Percentiles rank a stretch among this genome's conserved stretches.
Conservation (phyloP, 352 stramenopile species). For the Phytopythium mirpurense region DNA sequence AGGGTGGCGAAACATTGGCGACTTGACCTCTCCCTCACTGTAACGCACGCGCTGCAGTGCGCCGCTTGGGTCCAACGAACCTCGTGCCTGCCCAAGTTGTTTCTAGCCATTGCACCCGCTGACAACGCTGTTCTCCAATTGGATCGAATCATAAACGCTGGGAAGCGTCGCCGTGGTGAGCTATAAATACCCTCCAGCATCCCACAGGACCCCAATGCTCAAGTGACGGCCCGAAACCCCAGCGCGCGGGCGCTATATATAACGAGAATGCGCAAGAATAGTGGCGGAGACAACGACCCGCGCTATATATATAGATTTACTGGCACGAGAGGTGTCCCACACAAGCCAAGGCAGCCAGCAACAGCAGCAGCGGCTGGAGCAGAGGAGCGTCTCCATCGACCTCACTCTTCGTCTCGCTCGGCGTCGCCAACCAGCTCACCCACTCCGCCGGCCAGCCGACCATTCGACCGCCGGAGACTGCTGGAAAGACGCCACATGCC, state of each 20-base stretch:
- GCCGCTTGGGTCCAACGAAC: no score
- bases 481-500: constrained; percentile 4
- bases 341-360: no score
- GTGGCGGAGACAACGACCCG: neutral
- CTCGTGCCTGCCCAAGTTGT: no score
- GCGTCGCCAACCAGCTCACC: constrained; percentile 5
- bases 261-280: constrained; percentile 1
- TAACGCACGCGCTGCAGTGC: no score
- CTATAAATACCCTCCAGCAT: constrained; percentile 2
- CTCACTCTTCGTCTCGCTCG: constrained; percentile 22
- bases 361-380: no score
- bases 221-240: constrained; percentile 3
- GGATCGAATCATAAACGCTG: no score
- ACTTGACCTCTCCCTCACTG: no score
- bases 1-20: no score
- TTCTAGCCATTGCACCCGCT: no score
- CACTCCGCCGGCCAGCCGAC: neutral
- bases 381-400: neutral
- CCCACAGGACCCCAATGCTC: neutral
- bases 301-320: neutral
- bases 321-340: neutral
- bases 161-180: no score
- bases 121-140: no score
- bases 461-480: neutral
- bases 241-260: neutral